Evolutionary conservation across 805 yeast species (phyloP).

Genomic region (Sungouiella thailandica): DNA sequence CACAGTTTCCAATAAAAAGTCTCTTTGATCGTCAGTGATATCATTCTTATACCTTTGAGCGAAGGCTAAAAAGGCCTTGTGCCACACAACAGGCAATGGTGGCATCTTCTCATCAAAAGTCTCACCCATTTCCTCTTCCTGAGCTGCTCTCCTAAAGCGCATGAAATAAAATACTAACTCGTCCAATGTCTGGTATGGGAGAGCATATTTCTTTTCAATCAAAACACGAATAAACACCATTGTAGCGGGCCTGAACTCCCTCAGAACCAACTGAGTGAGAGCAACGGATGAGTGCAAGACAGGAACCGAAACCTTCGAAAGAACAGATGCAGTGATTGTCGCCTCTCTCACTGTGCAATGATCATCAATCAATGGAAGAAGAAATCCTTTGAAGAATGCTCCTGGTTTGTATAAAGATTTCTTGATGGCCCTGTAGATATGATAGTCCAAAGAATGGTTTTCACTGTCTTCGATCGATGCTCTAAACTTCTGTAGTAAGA

Average conservation of each 20-base stretch:
- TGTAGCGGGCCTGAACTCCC: constrained; percentile 84
- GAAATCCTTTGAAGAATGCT: constrained; percentile 94
- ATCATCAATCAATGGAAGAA: constrained; percentile 85
- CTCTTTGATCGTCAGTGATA: constrained; percentile 98
- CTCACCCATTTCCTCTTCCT: constrained; percentile 31
- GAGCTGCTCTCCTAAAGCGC: constrained; percentile 70
- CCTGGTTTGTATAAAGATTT: constrained; percentile 95
- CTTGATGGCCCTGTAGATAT: constrained; percentile 84
- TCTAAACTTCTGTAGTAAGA: constrained; percentile 69
- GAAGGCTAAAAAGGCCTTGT: constrained; percentile 88
- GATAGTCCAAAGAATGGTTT: constrained; percentile 81
- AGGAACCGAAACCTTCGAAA: constrained; percentile 86
- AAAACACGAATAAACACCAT: constrained; percentile 86
- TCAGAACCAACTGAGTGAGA: constrained; percentile 68
- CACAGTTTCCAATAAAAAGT: constrained; percentile 83
- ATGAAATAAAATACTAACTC: constrained; percentile 91
- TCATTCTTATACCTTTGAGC: constrained; percentile 96
- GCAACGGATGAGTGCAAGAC: constrained; percentile 96
- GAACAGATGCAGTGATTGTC: constrained; percentile 86
- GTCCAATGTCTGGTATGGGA: constrained; percentile 95
- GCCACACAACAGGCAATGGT: constrained; percentile 92
- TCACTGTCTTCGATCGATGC: constrained; percentile 66
- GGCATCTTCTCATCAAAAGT: constrained; percentile 40
- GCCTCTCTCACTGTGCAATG: constrained; percentile 93
- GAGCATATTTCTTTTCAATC: constrained; percentile 90